A percentile compares a stretch with the other conserved stretches of the same genome.
Evolutionary conservation across 495 filamentous ascomycete genomes (phyloP).

Genomic region (Xylaria telfairii): DNA sequence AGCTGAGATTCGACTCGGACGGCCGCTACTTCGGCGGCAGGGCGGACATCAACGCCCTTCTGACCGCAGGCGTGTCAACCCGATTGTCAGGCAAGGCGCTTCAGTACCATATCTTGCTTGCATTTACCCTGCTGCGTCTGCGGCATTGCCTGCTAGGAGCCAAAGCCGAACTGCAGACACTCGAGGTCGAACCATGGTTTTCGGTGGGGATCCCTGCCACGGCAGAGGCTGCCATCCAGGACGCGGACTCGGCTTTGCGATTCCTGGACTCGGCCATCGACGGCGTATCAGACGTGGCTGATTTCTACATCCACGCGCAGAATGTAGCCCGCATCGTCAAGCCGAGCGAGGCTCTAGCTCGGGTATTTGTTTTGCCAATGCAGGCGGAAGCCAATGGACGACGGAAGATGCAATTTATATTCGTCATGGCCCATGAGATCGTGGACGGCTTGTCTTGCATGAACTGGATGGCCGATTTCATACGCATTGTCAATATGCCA

Average conservation of each 20-base stretch:
- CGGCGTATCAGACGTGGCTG: slow-evolving; percentile 3
- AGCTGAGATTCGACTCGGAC: slow-evolving; percentile 21
- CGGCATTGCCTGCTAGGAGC: slow-evolving; percentile 16
- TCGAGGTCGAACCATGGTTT: slow-evolving; percentile 25
- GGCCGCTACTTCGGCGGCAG: slow-evolving; percentile 21
- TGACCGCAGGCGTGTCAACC: slow-evolving; percentile 10
- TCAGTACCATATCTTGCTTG: slow-evolving; percentile 18
- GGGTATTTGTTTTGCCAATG: slow-evolving; percentile 18
- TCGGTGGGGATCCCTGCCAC: slow-evolving; percentile 11
- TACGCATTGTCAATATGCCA: slow-evolving; percentile 15
- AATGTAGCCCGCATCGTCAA: slow-evolving; percentile 15
- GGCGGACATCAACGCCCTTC: slow-evolving; percentile 17
- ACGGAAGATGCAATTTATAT: slow-evolving; percentile 15
- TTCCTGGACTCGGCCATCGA: slow-evolving; percentile 12
- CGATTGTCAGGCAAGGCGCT: not conserved
- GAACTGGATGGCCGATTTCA: slow-evolving; percentile 22
- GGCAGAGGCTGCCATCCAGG: slow-evolving; percentile 11
- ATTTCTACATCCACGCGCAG: slow-evolving; percentile 17
- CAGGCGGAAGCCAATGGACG: not conserved
- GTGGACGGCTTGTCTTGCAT: slow-evolving; percentile 10
- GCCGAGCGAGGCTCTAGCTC: slow-evolving; percentile 15
- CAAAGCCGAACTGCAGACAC: slow-evolving; percentile 14
- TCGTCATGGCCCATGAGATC: slow-evolving; percentile 22
- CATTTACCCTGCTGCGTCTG: slow-evolving; percentile 17
- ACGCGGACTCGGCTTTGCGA: slow-evolving; percentile 17